Evolutionary conservation across 306 rosid species (phyloP).

Genomic region (Parietaria judaica): DNA sequence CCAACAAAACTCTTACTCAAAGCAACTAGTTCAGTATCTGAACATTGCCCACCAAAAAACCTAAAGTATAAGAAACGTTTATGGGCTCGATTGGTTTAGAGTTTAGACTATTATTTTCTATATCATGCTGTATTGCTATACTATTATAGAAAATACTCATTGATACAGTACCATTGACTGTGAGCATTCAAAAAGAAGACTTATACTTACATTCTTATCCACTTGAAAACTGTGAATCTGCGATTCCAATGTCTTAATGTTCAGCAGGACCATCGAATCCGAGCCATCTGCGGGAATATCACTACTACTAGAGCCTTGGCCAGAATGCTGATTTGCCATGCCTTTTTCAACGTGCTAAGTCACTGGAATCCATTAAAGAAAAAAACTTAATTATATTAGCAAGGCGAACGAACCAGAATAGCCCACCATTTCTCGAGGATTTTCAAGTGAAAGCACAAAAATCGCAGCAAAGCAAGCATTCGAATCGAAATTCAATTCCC

Average conservation of each 20-base stretch:
- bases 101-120: no score
- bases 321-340: conserved; percentile 62
- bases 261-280: conserved; percentile 67
- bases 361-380: conserved; percentile 15
- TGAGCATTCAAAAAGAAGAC: neutral
- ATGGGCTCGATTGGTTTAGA: no score
- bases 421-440: conserved; percentile 16
- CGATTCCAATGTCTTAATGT: conserved; percentile 88
- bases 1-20: no score
- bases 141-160: no score
- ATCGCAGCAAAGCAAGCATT: neutral
- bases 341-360: conserved; percentile 24
- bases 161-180: no score
- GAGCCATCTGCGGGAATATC: conserved; percentile 38
- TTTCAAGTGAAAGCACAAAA: neutral
- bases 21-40: no score
- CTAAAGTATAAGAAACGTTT: no score
- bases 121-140: no score
- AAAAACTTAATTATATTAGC: conserved; percentile 13
- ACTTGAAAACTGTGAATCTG: conserved; percentile 64
- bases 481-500: no score
- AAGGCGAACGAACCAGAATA: neutral
- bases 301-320: conserved; percentile 55
- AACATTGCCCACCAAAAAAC: no score
- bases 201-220: conserved; percentile 55